Evolutionary conservation across 1,139 yeast species (phyloP), one percentile per base, ranked within the genome.

Genomic region (Sugiyamaella neomexicana): DNA sequence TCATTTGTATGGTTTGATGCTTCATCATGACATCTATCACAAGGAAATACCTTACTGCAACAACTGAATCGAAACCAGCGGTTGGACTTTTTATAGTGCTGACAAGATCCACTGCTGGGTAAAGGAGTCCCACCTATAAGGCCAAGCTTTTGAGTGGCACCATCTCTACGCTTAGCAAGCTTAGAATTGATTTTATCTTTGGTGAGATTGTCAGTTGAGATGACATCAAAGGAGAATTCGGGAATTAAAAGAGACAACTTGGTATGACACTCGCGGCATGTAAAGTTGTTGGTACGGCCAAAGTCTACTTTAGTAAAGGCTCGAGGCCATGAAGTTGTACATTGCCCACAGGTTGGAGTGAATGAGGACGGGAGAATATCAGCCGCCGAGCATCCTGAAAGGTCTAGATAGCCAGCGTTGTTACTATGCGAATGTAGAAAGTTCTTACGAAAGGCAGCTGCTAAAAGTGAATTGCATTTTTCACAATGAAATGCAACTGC

Each of bases 21-120:
- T 16, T 61, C 68, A 54, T 75, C 76, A 54, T 75, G 78, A 58
- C 78, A 75, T 49, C 66, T 61, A 54, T 74, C 78, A 46, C 78
- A 75, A 1, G 78, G 71, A 53, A 66, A 74, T 10, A 75, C 76
- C 49, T 71, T 67, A 49, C 66, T 65, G 56, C 78, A 75, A 64
- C 78, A 75, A 17, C 73, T 64, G 61, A 75, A 75, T 39, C 78
- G 62, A 59, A 74, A 73, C 78, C 78, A 75, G 25, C 78, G 63
- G 37, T 63, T 64, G 16, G 77, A 73, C 53, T 72, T 72, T 43
- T 68, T 66, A 63, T 73, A 75, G 58, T 75, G 78, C 38, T 62
- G 59, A 56, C 78, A 75, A 1, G 71, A 59, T 1, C 78, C 78
- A 29, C 69, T 66, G 36, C 69, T 58, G 1, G 78, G 77, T 44